These are phyloP conservation scores for Globisporangium barbulae DNA, from an alignment of 352 stramenopile species.

Conservation along the genomic window DNA sequence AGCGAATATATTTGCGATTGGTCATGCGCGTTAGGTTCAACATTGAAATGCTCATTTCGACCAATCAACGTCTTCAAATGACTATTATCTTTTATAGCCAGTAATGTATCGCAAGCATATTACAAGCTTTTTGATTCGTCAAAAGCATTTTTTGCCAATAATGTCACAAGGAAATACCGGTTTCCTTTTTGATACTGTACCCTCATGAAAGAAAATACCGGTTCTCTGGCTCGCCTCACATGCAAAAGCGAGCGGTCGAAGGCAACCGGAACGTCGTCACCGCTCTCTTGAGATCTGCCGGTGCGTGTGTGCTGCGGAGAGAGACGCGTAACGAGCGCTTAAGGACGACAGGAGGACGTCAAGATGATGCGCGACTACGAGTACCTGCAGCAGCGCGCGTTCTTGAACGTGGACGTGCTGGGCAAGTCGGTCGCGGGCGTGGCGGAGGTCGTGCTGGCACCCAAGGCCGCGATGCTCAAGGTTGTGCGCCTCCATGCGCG, in stretches of 20 bases:
- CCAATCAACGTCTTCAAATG: too few relatives aligned
- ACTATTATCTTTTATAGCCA: too few relatives aligned
- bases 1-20: too few relatives aligned
- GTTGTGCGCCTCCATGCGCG: slow-evolving; percentile 72
- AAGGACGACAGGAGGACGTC: background rate
- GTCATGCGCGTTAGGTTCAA: too few relatives aligned
- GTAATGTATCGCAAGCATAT: background rate
- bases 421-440: slow-evolving; percentile 54
- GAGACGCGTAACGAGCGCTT: background rate
- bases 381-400: slow-evolving; percentile 82
- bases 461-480: slow-evolving; percentile 44
- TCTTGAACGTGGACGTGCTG: slow-evolving; percentile 74
- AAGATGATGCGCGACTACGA: slow-evolving; percentile 83
- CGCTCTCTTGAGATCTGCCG: background rate
- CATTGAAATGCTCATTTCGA: too few relatives aligned
- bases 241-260: background rate
- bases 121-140: background rate
- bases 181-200: background rate
- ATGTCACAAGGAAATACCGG: background rate
- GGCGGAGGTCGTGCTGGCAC: slow-evolving; percentile 69
- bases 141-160: background rate
- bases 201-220: background rate
- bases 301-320: background rate
- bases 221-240: background rate
- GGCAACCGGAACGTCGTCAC: background rate